A percentile compares a stretch with the other conserved stretches of the same genome.
Conservation (phyloP, 2,329 filamentous ascomycete genomes). For the Cladosporium sp. region DNA sequence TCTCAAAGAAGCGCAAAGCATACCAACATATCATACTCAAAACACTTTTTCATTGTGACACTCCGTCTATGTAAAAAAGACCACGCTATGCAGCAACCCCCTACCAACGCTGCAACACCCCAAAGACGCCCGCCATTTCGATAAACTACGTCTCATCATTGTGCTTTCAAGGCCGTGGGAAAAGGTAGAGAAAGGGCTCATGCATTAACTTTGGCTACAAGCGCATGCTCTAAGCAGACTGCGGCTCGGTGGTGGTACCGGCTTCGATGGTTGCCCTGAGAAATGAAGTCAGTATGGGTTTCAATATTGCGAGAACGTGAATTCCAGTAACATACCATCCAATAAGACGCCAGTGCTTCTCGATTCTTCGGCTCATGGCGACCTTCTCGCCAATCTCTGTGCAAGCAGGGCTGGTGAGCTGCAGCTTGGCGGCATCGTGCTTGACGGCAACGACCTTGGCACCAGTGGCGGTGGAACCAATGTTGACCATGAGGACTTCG, state of each 20-base stretch:
- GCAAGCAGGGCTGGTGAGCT: conserved; percentile 80
- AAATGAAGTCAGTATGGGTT: not conserved
- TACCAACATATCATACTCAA: not conserved
- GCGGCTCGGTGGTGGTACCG: conserved; percentile 34
- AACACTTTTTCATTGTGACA: conserved; percentile 14
- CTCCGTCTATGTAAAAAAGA: conserved; percentile 15
- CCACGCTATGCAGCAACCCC: conserved; percentile 17
- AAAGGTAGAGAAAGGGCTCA: conserved; percentile 9
- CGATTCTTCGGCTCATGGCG: conserved; percentile 90
- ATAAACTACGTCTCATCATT: conserved; percentile 16
- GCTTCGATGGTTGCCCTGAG: conserved; percentile 34
- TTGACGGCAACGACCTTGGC: conserved; percentile 97
- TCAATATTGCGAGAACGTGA: not conserved
- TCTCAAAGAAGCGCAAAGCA: not conserved
- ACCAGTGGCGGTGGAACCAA: conserved; percentile 93
- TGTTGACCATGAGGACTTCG: conserved; percentile 99
- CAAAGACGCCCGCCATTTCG: conserved; percentile 17
- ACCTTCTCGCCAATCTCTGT: conserved; percentile 99
- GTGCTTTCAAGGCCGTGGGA: conserved; percentile 14
- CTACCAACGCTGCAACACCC: conserved; percentile 11
- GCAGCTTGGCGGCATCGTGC: conserved; percentile 94
- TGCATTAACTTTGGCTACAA: conserved; percentile 15
- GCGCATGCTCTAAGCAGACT: conserved; percentile 19
- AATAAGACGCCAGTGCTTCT: conserved; percentile 98
- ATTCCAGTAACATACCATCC: conserved; percentile 58